phyloP scores from a whole-genome alignment of 257 asterid species.

The Solanum paucissectum region DNA sequence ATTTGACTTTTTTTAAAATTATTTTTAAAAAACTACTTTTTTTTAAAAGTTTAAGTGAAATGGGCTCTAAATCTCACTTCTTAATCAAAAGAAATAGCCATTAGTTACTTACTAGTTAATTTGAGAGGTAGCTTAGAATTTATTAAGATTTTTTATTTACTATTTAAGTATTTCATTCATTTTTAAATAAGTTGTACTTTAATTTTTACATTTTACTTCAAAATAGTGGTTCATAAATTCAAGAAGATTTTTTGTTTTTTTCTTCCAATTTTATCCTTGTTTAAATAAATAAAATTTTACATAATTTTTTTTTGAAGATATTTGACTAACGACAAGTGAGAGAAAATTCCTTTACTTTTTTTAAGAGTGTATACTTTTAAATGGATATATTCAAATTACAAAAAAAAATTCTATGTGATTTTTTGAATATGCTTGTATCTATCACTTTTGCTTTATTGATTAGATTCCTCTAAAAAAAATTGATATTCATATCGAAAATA shows the following conservation, averaged over 20 bases:
- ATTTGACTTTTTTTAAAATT: too few species aligned
- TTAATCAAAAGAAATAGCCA: too few species aligned
- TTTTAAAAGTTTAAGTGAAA: too few species aligned
- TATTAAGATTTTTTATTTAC: not conserved
- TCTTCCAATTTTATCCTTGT: not conserved
- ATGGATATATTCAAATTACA: not conserved
- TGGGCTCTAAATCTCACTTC: too few species aligned
- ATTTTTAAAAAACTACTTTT: too few species aligned
- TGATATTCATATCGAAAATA: too few species aligned
- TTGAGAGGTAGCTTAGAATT: not conserved
- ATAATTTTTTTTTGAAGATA: too few species aligned
- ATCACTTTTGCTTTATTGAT: not conserved
- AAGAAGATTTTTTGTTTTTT: not conserved
- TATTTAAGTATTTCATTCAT: not conserved
- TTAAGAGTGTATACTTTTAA: not conserved
- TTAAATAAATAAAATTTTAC: too few species aligned
- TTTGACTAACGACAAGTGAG: not conserved
- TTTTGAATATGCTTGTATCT: not conserved
- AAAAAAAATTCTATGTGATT: not conserved
- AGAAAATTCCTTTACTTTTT: not conserved
- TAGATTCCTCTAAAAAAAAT: too few species aligned
- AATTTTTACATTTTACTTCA: not conserved
- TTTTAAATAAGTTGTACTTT: not conserved
- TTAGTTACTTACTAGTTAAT: too few species aligned
- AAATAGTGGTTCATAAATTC: not conserved